Conservation (phyloP, 768 basidiomycete genomes). For the Tulasnella sp. region DNA sequence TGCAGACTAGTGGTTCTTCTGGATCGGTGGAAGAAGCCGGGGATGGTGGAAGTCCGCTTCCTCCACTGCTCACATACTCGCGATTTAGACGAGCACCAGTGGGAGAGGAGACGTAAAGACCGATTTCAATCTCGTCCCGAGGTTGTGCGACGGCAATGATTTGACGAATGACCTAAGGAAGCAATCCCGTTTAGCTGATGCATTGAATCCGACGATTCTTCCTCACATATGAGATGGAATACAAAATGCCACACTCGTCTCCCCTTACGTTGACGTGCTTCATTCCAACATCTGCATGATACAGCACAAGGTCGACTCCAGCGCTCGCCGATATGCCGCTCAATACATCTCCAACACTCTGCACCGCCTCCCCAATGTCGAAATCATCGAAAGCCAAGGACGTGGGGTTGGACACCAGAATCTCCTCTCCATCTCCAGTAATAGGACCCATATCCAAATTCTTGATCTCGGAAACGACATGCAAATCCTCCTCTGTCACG, state of each 20-base stretch:
- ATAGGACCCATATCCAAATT: background rate
- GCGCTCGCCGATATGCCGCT: constrained; percentile 74
- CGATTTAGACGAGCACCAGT: constrained; percentile 11
- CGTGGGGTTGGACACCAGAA: constrained; percentile 1
- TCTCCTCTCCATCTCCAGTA: constrained; percentile 6
- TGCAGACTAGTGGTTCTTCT: constrained; percentile 44
- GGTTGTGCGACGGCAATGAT: constrained; percentile 56
- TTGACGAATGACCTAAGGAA: constrained; percentile 69
- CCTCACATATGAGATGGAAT: constrained; percentile 77
- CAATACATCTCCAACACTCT: constrained; percentile 80
- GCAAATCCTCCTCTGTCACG: background rate
- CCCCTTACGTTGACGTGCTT: constrained; percentile 80
- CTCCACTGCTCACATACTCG: constrained; percentile 25
- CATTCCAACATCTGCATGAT: constrained; percentile 81
- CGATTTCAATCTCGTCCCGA: constrained; percentile 82
- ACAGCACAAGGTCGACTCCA: constrained; percentile 86
- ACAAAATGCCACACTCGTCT: constrained; percentile 76
- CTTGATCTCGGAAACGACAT: background rate
- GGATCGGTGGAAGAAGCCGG: constrained; percentile 24
- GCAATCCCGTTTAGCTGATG: background rate
- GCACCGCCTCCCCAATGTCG: constrained; percentile 85
- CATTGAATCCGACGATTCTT: background rate
- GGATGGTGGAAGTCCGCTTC: constrained; percentile 27
- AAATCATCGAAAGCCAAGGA: constrained; percentile 51
- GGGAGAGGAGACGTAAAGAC: constrained; percentile 48